A percentile compares a stretch with the other conserved stretches of the same genome.
Evolutionary conservation across 306 rosid genomes (phyloP).

Genomic region (Clitoria ternatea): DNA sequence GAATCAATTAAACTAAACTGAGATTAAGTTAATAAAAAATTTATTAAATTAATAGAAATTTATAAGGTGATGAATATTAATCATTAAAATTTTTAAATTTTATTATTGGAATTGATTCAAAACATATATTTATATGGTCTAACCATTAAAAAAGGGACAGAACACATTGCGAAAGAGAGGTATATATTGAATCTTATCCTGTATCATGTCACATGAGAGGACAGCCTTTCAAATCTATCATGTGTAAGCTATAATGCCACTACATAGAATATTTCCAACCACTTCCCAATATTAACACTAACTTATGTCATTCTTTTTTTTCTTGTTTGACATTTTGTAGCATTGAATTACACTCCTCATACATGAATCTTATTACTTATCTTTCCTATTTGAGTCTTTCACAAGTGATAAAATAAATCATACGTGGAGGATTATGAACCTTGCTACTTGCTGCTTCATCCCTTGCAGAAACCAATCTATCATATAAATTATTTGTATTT

Average conservation of each 20-base stretch:
- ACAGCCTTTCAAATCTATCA: conserved; percentile 25
- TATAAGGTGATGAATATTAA: too few species aligned
- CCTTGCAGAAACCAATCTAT: neutral
- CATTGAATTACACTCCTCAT: too few species aligned
- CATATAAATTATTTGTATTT: neutral
- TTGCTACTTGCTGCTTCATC: neutral
- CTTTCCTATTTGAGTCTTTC: neutral
- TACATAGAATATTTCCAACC: conserved; percentile 21
- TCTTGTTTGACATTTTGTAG: conserved; percentile 10
- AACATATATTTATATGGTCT: too few species aligned
- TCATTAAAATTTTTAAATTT: too few species aligned
- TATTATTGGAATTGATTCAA: too few species aligned
- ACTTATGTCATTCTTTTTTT: neutral
- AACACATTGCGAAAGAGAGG: neutral
- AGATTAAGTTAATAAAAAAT: too few species aligned
- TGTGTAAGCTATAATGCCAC: conserved; percentile 4
- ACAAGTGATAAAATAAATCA: neutral
- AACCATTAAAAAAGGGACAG: conserved; percentile 45
- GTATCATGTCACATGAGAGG: conserved; percentile 27
- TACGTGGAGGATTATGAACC: conserved; percentile 7
- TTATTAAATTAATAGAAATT: too few species aligned
- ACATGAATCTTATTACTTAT: neutral
- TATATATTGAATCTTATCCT: conserved; percentile 40
- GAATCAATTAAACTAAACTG: too few species aligned
- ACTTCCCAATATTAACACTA: conserved; percentile 1